Evolutionary conservation across 768 basidiomycete species (phyloP).

Genomic region (Rhodosporidiobolus sp.): DNA sequence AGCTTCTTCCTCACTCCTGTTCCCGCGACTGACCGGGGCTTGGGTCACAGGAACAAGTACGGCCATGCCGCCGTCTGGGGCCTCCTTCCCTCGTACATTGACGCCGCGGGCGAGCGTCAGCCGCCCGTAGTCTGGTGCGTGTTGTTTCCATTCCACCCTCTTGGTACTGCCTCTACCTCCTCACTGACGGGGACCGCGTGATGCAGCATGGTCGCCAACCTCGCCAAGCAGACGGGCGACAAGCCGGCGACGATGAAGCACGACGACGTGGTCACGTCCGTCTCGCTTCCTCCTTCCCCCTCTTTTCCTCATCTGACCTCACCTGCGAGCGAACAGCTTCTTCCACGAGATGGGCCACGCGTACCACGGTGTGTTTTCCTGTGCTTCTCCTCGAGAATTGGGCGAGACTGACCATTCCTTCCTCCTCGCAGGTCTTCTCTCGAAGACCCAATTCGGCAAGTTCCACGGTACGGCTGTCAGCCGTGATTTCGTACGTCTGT

Average conservation of each 20-base stretch:
- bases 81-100: too few relatives aligned
- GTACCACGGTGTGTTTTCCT: neutral
- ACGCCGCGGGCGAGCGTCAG: too few relatives aligned
- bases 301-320: too few relatives aligned
- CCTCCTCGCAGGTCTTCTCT: slow-evolving; percentile 54
- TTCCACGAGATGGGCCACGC: slow-evolving; percentile 58
- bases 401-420: slow-evolving; percentile 52
- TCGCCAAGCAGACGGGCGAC: slow-evolving; percentile 76
- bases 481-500: slow-evolving; percentile 32
- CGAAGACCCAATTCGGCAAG: slow-evolving; percentile 64
- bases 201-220: slow-evolving; percentile 76
- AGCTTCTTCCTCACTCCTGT: neutral
- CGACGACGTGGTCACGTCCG: slow-evolving; percentile 73
- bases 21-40: neutral
- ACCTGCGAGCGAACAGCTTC: slow-evolving; percentile 46
- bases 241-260: slow-evolving; percentile 71
- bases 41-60: slow-evolving; percentile 57
- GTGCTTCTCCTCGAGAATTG: neutral
- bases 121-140: slow-evolving; percentile 59
- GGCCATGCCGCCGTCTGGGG: slow-evolving; percentile 78
- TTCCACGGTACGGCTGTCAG: slow-evolving; percentile 63
- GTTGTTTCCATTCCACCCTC: neutral
- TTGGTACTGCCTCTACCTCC: too few relatives aligned
- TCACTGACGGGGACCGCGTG: too few relatives aligned
- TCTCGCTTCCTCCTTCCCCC: neutral